These are phyloP conservation scores for Hypoxylon rubiginosum DNA, from an alignment of 2,329 filamentous ascomycete species.

Conservation along the genomic window DNA sequence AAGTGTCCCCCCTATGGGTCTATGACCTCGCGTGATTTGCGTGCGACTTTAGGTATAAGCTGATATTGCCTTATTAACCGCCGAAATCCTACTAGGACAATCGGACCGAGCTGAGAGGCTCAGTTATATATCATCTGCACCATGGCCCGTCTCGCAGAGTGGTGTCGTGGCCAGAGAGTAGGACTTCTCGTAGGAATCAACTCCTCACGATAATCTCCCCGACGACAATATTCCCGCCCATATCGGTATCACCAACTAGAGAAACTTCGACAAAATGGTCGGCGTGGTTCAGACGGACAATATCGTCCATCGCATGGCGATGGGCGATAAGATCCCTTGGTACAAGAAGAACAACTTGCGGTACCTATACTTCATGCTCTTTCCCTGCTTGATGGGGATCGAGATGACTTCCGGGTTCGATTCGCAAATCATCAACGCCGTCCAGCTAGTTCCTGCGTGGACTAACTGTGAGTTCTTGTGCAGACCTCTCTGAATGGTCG, in stretches of 20 bases:
- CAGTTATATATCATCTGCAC: conserved; percentile 40
- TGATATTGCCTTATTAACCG: conserved; percentile 49
- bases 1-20: conserved; percentile 39
- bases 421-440: conserved; percentile 58
- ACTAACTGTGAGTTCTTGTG: conserved; percentile 49
- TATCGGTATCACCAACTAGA: conserved; percentile 1
- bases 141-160: conserved; percentile 22
- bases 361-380: conserved; percentile 66
- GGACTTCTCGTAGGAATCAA: conserved; percentile 23
- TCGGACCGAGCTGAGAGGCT: conserved; percentile 39
- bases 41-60: conserved; percentile 32
- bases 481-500: neutral
- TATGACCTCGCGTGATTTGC: conserved; percentile 38
- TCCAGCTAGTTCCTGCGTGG: conserved; percentile 56
- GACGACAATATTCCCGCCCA: conserved; percentile 2
- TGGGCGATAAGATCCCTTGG: conserved; percentile 61
- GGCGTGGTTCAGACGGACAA: conserved; percentile 47
- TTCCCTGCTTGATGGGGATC: conserved; percentile 70
- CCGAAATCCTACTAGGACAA: conserved; percentile 43
- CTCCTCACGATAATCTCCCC: conserved; percentile 5
- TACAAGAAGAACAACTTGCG: conserved; percentile 70
- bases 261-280: conserved; percentile 44
- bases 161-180: conserved; percentile 17
- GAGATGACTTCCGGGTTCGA: conserved; percentile 72
- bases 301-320: conserved; percentile 58